Base-by-base conservation (phyloP, 1,284 basidiomycete species). In the Irpex lacteus region DNA sequence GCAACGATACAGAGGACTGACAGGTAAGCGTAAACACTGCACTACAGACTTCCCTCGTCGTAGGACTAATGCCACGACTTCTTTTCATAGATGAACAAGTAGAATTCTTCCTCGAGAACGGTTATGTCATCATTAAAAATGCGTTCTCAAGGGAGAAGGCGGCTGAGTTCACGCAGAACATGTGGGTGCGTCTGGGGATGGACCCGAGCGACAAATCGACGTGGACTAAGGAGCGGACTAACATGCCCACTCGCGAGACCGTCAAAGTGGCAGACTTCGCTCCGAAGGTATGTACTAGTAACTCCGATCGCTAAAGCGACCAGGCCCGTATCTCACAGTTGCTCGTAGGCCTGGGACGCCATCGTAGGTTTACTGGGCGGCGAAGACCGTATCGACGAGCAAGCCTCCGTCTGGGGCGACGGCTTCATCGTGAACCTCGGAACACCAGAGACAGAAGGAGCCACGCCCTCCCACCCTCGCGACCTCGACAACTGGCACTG, bases 381-480 rank as follows among this genome's bases (percentile, higher is more conserved):
- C 5, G 82, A 82, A 70, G 85, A 86, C 7, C 79, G 85, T 49
- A 83, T 87, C 67, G 78, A 86, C 66, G 76, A 80, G 49, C 69
- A 74, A 37, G 65, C 65, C 11, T 78, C 79, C 60, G 70, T 75
- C 8, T 87, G 85, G 85, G 80, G 81, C 47, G 85, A 88, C 74
- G 81, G 80, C 40, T 86, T 86, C 73, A 86, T 87, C 66, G 81
- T 86, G 26, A 87, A 87, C 70, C 73, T 88, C 19, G 85, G 85
- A 36, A 80, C 76, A 13, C 75, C 79, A 15, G 58, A 59, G 38
- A 59, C 58, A 8, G 58, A 44, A 40, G 38, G 37, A 21, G 38
- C 58, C 13, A 21, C 36, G 5, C 58, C 58, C 7, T 11, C 37
- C 21, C 57, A 59, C 47, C 57, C 64, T 4, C 3, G 26, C 15